These are phyloP conservation scores for Lasiosphaeriaceae sp. DNA, from an alignment of 495 filamentous ascomycete genomes.

Conservation along the genomic window DNA sequence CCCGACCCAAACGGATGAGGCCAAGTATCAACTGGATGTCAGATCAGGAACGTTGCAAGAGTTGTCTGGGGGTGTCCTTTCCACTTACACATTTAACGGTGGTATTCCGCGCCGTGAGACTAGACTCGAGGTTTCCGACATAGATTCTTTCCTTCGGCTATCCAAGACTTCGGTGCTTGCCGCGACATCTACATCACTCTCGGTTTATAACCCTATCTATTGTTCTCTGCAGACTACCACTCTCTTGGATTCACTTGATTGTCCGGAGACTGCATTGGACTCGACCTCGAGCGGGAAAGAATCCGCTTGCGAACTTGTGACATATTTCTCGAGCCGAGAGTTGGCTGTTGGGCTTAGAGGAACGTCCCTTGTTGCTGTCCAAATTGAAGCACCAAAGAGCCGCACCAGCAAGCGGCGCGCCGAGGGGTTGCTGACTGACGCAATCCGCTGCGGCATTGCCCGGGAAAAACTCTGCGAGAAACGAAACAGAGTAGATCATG, in stretches of 20 bases:
- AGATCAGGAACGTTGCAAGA: slow-evolving; percentile 53
- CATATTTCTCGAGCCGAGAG: slow-evolving; percentile 61
- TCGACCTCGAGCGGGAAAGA: slow-evolving; percentile 15
- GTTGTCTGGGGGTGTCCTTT: slow-evolving; percentile 40
- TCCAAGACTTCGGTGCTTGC: slow-evolving; percentile 49
- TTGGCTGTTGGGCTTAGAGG: slow-evolving; percentile 57
- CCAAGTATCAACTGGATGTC: slow-evolving; percentile 50
- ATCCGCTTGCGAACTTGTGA: slow-evolving; percentile 44
- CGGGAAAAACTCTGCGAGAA: slow-evolving; percentile 18
- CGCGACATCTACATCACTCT: slow-evolving; percentile 37
- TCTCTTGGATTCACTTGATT: slow-evolving; percentile 31
- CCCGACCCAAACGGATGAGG: slow-evolving; percentile 12
- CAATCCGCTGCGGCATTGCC: slow-evolving; percentile 57
- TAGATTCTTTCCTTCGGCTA: slow-evolving; percentile 49
- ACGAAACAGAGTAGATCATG: slow-evolving; percentile 7
- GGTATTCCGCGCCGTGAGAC: slow-evolving; percentile 44
- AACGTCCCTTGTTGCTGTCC: slow-evolving; percentile 55
- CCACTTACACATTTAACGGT: slow-evolving; percentile 48
- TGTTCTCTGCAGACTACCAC: slow-evolving; percentile 57
- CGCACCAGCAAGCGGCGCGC: slow-evolving; percentile 58
- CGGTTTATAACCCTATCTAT: slow-evolving; percentile 63
- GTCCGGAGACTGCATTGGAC: slow-evolving; percentile 8
- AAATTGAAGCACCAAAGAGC: slow-evolving; percentile 57
- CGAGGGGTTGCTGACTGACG: slow-evolving; percentile 65
- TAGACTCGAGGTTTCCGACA: slow-evolving; percentile 30